Percentiles rank a stretch among this genome's conserved stretches.
Conservation (phyloP, 805 yeast genomes). For the Debaryomyces castellii region DNA sequence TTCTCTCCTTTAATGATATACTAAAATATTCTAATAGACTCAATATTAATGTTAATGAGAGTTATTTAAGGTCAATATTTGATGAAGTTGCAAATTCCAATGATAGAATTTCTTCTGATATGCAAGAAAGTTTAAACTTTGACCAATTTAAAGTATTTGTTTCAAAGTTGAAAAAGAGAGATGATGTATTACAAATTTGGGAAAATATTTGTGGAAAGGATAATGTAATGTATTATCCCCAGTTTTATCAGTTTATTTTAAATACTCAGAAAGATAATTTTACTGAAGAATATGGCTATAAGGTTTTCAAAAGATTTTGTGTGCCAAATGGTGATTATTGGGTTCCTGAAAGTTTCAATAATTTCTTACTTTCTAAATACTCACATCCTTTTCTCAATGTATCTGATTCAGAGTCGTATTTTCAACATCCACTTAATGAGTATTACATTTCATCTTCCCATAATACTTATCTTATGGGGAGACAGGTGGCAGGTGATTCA, state of each 20-base stretch:
- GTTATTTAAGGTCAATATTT: conserved; percentile 51
- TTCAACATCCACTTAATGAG: conserved; percentile 65
- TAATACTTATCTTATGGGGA: conserved; percentile 85
- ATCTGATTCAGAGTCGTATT: conserved; percentile 18
- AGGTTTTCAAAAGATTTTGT: conserved; percentile 27
- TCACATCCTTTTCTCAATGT: conserved; percentile 16
- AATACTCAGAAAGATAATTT: conserved; percentile 48
- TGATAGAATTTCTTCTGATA: conserved; percentile 39
- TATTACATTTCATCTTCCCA: conserved; percentile 93
- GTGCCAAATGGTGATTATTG: conserved; percentile 18
- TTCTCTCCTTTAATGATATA: conserved; percentile 64
- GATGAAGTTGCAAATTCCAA: conserved; percentile 33
- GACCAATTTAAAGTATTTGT: conserved; percentile 78
- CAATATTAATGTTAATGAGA: conserved; percentile 69
- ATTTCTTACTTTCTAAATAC: conserved; percentile 32
- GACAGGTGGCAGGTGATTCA: conserved; percentile 84
- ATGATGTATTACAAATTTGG: conserved; percentile 60
- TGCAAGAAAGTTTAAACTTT: conserved; percentile 52
- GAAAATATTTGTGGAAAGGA: conserved; percentile 21
- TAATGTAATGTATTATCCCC: conserved; percentile 18
- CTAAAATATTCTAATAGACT: conserved; percentile 61
- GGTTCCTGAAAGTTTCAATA: conserved; percentile 31
- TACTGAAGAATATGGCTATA: conserved; percentile 23
- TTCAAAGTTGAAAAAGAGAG: conserved; percentile 58
- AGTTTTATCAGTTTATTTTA: conserved; percentile 40